phyloP scores from a whole-genome alignment of 2,329 filamentous ascomycete species.

The Zalaria sp. region DNA sequence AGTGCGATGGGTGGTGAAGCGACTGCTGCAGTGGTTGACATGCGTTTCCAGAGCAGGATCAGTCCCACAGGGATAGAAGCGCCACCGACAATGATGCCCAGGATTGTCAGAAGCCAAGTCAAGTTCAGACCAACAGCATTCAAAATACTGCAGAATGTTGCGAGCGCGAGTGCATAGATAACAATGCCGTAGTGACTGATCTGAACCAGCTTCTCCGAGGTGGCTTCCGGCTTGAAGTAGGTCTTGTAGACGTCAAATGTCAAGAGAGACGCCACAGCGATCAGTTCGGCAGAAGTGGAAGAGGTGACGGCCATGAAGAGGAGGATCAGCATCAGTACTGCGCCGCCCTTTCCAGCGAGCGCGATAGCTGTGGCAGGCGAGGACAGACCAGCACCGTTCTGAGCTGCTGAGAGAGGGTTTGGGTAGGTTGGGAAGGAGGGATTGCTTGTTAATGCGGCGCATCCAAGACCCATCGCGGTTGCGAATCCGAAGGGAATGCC shows the following conservation, averaged over 20 bases:
- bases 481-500: constrained; percentile 29
- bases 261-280: constrained; percentile 24
- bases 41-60: constrained; percentile 21
- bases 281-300: constrained; percentile 23
- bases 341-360: constrained; percentile 16
- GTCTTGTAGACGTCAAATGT: constrained; percentile 32
- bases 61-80: constrained; percentile 19
- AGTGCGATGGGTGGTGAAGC: constrained; percentile 18
- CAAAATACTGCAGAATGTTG: constrained; percentile 22
- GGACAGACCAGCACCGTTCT: constrained; percentile 17
- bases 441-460: constrained; percentile 25
- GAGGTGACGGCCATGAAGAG: constrained; percentile 21
- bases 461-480: constrained; percentile 27
- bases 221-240: constrained; percentile 23
- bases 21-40: constrained; percentile 18
- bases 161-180: constrained; percentile 19
- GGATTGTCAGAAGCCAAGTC: constrained; percentile 20
- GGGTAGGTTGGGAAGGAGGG: constrained; percentile 31
- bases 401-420: constrained; percentile 11
- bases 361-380: constrained; percentile 16
- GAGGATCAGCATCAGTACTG: constrained; percentile 15
- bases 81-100: constrained; percentile 22
- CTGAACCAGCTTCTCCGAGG: constrained; percentile 17
- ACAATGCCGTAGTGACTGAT: constrained; percentile 21
- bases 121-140: constrained; percentile 21